Base-by-base conservation (phyloP, 331 rosid genomes). In the Ulmus americana region DNA sequence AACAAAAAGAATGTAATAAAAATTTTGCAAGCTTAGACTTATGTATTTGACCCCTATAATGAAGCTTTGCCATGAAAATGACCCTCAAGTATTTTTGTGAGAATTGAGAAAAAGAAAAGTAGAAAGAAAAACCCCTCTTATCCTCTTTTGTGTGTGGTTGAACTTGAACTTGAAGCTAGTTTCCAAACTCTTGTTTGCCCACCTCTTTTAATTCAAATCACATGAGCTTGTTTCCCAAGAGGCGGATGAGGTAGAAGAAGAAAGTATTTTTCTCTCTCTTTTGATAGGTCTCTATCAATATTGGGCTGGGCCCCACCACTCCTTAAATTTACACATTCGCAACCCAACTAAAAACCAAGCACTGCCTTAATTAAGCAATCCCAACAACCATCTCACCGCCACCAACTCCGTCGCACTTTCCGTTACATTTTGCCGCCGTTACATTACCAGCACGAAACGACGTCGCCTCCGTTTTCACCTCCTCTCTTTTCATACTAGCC, bases 401-500 rank as follows among this genome's bases (percentile, higher is more conserved):
- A 35, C 45, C 35, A 13, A 10, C 53, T 7, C 72, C 69, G 28
- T 68, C 11, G 63, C 74, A 56, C 55, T 64, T 43, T 13, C 50
- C 52, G 65, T 44, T 45, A 60, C 16, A 4, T 4, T 16, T 45
- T 9, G 18, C 65, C 40, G 48, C 52, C 35, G 35, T 28, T 28
- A 28, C 35, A 28, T 28, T 28, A 28, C 35, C 35, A 9, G 5
- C 52, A 1, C 41, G 6, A 42, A 58, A 58, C 47, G 61, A 76
- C 67, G 63, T 12, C 74, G 39, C 11, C 65, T 45, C 75, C 81
- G 8, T 73, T 12, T 72, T 47, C 45, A 11, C 74, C 6, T 63
- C 80, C 55, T 69, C 72, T 43, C 41, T 72, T 55, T 67, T 64
- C 11, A 86, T 58, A 28, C 70, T 82, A 46, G 47, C 76, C 45